Base-by-base conservation (phyloP, 345 rosid genomes). In the Sonneratia caseolaris region DNA sequence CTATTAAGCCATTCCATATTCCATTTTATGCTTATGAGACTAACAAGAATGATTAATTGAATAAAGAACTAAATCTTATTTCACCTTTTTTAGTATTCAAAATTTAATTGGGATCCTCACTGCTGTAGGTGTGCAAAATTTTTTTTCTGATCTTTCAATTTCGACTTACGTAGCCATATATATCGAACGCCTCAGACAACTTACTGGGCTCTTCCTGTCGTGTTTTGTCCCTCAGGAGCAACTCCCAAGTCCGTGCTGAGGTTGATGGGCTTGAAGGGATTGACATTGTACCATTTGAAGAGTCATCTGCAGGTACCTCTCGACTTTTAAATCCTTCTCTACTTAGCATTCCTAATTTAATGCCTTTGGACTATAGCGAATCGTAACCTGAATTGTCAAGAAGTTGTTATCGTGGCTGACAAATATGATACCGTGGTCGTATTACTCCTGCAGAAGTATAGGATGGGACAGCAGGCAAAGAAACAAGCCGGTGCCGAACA, bases 281-380 rank as follows among this genome's bases (percentile, higher is more conserved):
- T 94, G 80, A 94, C 98, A 38, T 68, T 91, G 77, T 94, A 89
- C 79, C 98, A 94, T 82, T 82, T 91, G 72, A 94, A 91, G 84
- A 91, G 97, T 78, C 98, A 94, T 81, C 78, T 94, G 61, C 98
- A 94, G 98, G 98, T 91, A 64, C 16, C 0, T 45, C 15, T 53
- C 22, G 8, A 68, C 0, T 40, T 15, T 5, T 12, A 21, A 37
- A 19, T 68, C 4, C n/a, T 12, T 40, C 24, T 69, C 45, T 13
- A 37, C 32, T 1, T 45, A n/a, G 22, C 15, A 4, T 0, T 4
- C 22, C 35, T 24, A 40, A 13, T 66, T 37, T 42, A 37, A 8
- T 13, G 1, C 68, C 45, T 66, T 14, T 32, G 19, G 22, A 37
- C 8, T 37, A 4, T 27, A 14, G 45, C 68, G 21, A 37, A 47